Conservation (phyloP, 2,329 filamentous ascomycete species). For the Zymoseptoria crescenta region DNA sequence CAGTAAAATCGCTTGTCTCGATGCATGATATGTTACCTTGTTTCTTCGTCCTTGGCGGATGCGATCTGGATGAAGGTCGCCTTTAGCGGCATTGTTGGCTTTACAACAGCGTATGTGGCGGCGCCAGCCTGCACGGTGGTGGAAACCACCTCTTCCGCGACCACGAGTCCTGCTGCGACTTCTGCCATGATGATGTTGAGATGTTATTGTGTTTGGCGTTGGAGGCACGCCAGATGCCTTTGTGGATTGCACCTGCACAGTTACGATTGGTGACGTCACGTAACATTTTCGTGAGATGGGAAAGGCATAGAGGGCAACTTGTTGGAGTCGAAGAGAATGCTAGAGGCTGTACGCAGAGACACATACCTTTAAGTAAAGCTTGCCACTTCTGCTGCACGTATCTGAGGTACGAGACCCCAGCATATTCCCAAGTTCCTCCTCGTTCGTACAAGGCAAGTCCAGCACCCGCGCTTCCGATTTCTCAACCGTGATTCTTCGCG, state of each 20-base stretch:
- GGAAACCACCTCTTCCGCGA: slow-evolving; percentile 11
- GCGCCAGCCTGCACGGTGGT: slow-evolving; percentile 8
- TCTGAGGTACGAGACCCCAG: too few species aligned
- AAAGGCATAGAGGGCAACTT: too few species aligned
- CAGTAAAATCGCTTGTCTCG: background rate
- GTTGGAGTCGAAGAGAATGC: too few species aligned
- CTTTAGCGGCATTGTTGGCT: slow-evolving; percentile 37
- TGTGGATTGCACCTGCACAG: background rate
- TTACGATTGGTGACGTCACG: background rate
- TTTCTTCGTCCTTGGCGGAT: slow-evolving; percentile 30
- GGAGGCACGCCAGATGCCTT: background rate
- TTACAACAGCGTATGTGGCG: slow-evolving; percentile 23
- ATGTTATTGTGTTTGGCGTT: background rate
- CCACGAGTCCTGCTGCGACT: slow-evolving; percentile 8
- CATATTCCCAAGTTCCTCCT: too few species aligned
- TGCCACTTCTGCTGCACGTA: too few species aligned
- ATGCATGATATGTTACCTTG: slow-evolving; percentile 14
- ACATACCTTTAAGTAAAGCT: too few species aligned
- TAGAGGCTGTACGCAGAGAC: too few species aligned
- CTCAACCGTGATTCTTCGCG: background rate
- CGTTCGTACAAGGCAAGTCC: too few species aligned
- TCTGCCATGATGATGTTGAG: slow-evolving; percentile 8
- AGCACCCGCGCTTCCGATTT: too few species aligned
- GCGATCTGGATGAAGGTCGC: slow-evolving; percentile 37
- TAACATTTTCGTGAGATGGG: background rate